These are phyloP conservation scores for Pyrenophora seminiperda DNA, from an alignment of 2,329 filamentous ascomycete genomes.

Conservation along the genomic window DNA sequence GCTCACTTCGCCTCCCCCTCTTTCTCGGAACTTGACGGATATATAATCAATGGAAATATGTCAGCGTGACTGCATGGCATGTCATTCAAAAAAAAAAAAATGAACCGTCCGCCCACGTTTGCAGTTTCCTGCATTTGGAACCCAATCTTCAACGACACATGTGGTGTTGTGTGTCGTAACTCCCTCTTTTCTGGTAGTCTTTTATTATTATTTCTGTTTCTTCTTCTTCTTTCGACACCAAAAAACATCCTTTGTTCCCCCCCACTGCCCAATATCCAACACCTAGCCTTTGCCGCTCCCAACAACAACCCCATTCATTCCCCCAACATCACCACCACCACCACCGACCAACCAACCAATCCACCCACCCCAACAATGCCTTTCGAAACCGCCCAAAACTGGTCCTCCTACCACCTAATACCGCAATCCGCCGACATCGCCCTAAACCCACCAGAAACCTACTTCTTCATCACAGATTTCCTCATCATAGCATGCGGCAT, in stretches of 20 bases:
- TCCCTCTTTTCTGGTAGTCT: no score
- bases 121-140: not conserved
- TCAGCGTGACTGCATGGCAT: no score
- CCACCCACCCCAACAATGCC: no score
- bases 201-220: not conserved
- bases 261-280: no score
- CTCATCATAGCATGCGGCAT: constrained; percentile 49
- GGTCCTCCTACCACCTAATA: constrained; percentile 55
- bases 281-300: no score
- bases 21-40: no score
- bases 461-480: constrained; percentile 50
- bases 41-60: no score
- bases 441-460: constrained; percentile 47
- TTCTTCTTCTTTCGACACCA: not conserved
- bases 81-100: no score
- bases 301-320: no score
- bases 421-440: constrained; percentile 57
- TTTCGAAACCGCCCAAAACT: constrained; percentile 38
- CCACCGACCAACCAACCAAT: not conserved
- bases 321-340: not conserved
- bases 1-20: no score
- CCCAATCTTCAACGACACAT: not conserved
- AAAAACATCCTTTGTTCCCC: not conserved
- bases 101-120: no score
- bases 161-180: no score